These are phyloP conservation scores for Candida pseudoviswanathii DNA, from an alignment of 1,139 yeast species.

Conservation along the genomic window DNA sequence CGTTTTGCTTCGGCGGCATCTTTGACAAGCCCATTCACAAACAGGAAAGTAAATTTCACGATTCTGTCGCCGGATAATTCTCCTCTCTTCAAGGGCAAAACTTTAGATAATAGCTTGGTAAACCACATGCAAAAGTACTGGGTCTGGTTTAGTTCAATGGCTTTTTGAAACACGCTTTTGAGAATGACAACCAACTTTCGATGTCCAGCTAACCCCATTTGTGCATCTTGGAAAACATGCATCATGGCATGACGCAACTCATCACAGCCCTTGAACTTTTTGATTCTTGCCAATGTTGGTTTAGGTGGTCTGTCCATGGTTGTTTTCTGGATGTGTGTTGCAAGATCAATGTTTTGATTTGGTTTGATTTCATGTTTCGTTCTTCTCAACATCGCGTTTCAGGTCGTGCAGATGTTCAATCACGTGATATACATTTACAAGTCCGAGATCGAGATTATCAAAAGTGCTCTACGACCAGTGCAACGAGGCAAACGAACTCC, in stretches of 20 bases:
- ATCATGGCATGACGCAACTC: constrained; percentile 52
- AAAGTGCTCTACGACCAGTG: background rate
- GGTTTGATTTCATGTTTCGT: background rate
- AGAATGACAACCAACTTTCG: constrained; percentile 69
- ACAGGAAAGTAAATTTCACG: constrained; percentile 71
- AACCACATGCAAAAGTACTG: constrained; percentile 63
- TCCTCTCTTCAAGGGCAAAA: constrained; percentile 68
- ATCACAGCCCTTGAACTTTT: constrained; percentile 24
- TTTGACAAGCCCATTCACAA: constrained; percentile 53
- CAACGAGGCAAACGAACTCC: background rate
- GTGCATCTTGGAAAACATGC: constrained; percentile 82
- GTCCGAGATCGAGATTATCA: background rate
- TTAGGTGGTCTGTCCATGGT: constrained; percentile 13
- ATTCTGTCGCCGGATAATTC: constrained; percentile 78
- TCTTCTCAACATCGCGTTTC: background rate
- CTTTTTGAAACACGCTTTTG: constrained; percentile 58
- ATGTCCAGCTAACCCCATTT: constrained; percentile 72
- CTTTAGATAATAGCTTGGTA: constrained; percentile 61
- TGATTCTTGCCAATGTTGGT: constrained; percentile 24
- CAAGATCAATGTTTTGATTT: constrained; percentile 4
- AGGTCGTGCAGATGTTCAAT: background rate
- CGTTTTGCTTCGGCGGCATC: constrained; percentile 26
- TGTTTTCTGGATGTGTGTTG: background rate
- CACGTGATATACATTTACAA: background rate
- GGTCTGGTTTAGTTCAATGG: constrained; percentile 53